phyloP scores from a whole-genome alignment of 169 alveolate genomes.

The Eimeria praecox region DNA sequence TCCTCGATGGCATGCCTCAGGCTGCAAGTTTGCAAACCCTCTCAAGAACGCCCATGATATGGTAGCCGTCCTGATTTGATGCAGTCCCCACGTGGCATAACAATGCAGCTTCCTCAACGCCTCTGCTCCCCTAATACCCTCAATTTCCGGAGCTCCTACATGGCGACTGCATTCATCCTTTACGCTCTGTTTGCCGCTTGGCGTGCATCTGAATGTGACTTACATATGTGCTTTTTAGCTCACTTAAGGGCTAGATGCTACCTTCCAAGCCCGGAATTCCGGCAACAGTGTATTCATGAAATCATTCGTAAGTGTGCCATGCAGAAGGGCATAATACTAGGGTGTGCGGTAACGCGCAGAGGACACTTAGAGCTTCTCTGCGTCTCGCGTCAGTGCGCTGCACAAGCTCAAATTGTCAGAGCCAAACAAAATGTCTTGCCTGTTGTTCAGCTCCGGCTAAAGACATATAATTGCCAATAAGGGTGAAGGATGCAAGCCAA shows the following conservation, averaged over 20 bases:
- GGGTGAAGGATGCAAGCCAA: not conserved
- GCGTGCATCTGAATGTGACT: not conserved
- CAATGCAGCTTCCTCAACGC: not conserved
- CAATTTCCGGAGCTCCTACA: not conserved
- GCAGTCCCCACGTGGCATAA: not conserved
- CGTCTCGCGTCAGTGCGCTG: conserved; percentile 11
- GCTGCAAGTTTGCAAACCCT: not conserved
- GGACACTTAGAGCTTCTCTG: not conserved
- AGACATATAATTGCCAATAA: not conserved
- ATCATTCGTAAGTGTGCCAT: not conserved
- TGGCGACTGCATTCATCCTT: not conserved
- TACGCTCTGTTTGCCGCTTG: conserved; percentile 6
- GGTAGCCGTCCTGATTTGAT: not conserved
- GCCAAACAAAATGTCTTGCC: conserved; percentile 7
- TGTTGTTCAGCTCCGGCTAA: conserved; percentile 19
- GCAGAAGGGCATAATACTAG: conserved; percentile 3
- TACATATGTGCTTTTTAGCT: not conserved
- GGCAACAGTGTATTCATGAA: not conserved
- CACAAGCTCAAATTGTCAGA: conserved; percentile 26
- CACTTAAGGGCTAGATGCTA: conserved; percentile 1
- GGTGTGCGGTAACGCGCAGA: conserved; percentile 17
- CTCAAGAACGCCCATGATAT: not conserved
- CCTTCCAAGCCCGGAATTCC: not conserved
- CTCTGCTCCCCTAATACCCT: not conserved
- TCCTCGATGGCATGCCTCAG: not conserved